Base-by-base conservation (phyloP, 352 stramenopile genomes). In the Pythium sukuiense region DNA sequence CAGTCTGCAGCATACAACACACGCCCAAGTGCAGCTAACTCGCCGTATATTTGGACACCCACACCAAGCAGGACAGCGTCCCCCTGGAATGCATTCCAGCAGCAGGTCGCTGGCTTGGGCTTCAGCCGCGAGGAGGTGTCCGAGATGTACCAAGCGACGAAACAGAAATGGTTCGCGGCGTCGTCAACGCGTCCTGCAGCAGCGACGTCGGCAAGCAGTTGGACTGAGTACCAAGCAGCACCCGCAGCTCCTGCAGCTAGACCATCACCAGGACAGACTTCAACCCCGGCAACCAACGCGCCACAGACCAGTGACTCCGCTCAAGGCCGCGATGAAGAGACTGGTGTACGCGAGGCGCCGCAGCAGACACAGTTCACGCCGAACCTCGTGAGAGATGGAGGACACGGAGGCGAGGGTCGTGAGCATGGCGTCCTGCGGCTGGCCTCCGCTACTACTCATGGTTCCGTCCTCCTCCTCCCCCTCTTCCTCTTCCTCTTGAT, bases 311-410 rank as follows among this genome's bases (percentile, higher is more conserved):
- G n/a, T n/a, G n/a, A n/a, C n/a, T n/a, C n/a, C n/a, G n/a, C n/a
- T n/a, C n/a, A n/a, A n/a, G n/a, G n/a, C n/a, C n/a, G n/a, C n/a
- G n/a, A n/a, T n/a, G n/a, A n/a, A n/a, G n/a, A n/a, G n/a, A n/a
- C n/a, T n/a, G n/a, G n/a, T n/a, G n/a, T n/a, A 35, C 30, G 57
- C 57, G 26, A 70, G 56, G 14, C 52, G 29, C 12, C 50, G 55
- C 27, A 70, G 41, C 12, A 70, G 57, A 29, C 54, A 41, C 30
- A 57, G 27, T 12, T 68, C 61, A 48, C 45, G 50, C 26, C 41
- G 26, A 7, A 63, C 61, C 18, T 68, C 61, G 0, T 58, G 61
- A 4, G 54, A 55, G 12, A 55, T 39, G 5, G 37, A 43, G 18
- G 39, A 24, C n/a, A 2, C 41, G 1, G 53, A 35, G 11, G 33